These are phyloP conservation scores for Hibiscus tridactylites DNA, from an alignment of 345 rosid species.

Conservation along the genomic window DNA sequence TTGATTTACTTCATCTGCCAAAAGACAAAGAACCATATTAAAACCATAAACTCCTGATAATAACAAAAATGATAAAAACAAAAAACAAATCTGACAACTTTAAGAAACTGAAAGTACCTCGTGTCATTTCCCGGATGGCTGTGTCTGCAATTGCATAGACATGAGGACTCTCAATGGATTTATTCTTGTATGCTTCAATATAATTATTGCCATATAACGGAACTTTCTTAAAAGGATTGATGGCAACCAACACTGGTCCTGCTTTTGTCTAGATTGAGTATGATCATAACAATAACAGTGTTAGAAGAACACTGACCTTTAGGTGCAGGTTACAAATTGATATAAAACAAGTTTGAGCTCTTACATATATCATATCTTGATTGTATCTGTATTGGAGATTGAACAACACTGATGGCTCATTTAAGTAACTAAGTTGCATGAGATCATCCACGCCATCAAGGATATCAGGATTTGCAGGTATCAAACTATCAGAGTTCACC, in stretches of 20 bases:
- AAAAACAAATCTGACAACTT: neutral
- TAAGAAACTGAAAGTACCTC: conserved; percentile 39
- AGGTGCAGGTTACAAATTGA: conserved; percentile 11
- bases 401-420: conserved; percentile 93
- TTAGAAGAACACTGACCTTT: conserved; percentile 2
- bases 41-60: conserved; percentile 9
- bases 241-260: conserved; percentile 92
- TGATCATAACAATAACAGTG: conserved; percentile 9
- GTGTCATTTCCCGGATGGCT: conserved; percentile 32
- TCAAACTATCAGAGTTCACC: conserved; percentile 62
- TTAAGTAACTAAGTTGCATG: conserved; percentile 96
- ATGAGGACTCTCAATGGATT: conserved; percentile 28
- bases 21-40: conserved; percentile 18
- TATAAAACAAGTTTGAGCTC: conserved; percentile 22
- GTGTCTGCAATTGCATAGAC: conserved; percentile 75
- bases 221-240: conserved; percentile 95
- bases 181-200: conserved; percentile 78
- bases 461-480: conserved; percentile 94
- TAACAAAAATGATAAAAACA: neutral
- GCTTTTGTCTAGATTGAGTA: conserved; percentile 76
- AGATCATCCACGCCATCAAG: conserved; percentile 98
- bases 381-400: conserved; percentile 85
- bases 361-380: conserved; percentile 87
- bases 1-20: conserved; percentile 96
- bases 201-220: conserved; percentile 72